Evolutionary conservation across 2,329 filamentous ascomycete genomes (phyloP).

Genomic region (Pestalotiopsis sp.): DNA sequence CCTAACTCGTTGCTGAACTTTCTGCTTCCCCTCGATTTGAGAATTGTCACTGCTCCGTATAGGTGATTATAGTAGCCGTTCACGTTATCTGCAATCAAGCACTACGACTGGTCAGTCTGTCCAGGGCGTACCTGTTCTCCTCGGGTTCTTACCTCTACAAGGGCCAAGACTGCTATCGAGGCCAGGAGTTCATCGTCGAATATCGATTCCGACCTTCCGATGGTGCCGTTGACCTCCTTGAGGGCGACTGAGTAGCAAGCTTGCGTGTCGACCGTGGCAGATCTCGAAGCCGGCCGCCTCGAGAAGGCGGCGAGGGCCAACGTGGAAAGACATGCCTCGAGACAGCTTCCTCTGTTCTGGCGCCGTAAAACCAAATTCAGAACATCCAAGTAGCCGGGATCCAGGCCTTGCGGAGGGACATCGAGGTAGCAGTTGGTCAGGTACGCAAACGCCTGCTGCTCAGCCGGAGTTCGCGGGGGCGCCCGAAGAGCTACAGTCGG

Average conservation of each 20-base stretch:
- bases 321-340: slow-evolving; percentile 1
- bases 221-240: neutral
- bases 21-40: neutral
- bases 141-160: slow-evolving; percentile 2
- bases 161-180: neutral
- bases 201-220: neutral
- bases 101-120: neutral
- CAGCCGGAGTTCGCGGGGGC: neutral
- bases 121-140: neutral
- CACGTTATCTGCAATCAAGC: neutral
- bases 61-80: slow-evolving; percentile 3
- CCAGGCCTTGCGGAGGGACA: slow-evolving; percentile 1
- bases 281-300: neutral
- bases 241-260: neutral
- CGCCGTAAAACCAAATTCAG: neutral
- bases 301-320: slow-evolving; percentile 2
- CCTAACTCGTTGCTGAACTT: slow-evolving; percentile 4
- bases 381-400: slow-evolving; percentile 5
- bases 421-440: neutral
- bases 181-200: slow-evolving; percentile 6
- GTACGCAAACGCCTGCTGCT: slow-evolving; percentile 5
- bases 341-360: neutral
- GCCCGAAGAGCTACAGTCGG: neutral
- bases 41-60: slow-evolving; percentile 1
- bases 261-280: neutral